Conservation (phyloP, 192 early-diverging fungal genomes). For the Linnemannia elongata region DNA sequence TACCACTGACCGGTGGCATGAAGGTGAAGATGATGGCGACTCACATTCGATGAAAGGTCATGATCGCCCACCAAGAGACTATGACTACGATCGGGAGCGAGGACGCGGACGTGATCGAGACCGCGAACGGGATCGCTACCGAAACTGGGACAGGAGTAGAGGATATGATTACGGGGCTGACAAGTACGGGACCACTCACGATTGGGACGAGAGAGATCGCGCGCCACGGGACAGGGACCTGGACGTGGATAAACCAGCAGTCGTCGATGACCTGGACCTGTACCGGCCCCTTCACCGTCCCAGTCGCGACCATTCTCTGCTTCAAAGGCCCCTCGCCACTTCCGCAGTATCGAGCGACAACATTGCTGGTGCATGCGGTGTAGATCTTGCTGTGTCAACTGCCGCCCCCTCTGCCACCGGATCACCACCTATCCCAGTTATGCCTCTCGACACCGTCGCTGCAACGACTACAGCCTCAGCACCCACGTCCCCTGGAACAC, state of each 20-base stretch:
- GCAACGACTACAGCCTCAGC: neutral
- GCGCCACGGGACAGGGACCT: constrained; percentile 23
- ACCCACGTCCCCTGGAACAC: neutral
- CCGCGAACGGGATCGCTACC: constrained; percentile 21
- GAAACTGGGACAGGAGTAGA: constrained; percentile 21
- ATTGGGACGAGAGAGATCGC: constrained; percentile 24
- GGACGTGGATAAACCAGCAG: constrained; percentile 2
- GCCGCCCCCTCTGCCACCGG: neutral
- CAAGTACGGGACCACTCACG: neutral
- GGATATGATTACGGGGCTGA: constrained; percentile 13
- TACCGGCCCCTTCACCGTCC: constrained; percentile 17
- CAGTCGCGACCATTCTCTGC: constrained; percentile 22
- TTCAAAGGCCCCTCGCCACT: neutral
- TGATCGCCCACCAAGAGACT: constrained; percentile 22
- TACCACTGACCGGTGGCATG: constrained; percentile 20
- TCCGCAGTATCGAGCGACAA: neutral
- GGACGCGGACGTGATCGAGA: constrained; percentile 22
- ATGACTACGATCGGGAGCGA: constrained; percentile 30
- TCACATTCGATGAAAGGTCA: constrained; percentile 24
- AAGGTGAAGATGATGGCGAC: constrained; percentile 48
- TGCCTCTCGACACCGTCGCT: neutral
- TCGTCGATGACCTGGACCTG: neutral
- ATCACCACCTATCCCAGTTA: neutral
- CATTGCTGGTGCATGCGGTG: neutral
- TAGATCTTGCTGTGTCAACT: neutral